Conservation (phyloP, 176 grass and related monocot species). For the Phoenix dactylifera region DNA sequence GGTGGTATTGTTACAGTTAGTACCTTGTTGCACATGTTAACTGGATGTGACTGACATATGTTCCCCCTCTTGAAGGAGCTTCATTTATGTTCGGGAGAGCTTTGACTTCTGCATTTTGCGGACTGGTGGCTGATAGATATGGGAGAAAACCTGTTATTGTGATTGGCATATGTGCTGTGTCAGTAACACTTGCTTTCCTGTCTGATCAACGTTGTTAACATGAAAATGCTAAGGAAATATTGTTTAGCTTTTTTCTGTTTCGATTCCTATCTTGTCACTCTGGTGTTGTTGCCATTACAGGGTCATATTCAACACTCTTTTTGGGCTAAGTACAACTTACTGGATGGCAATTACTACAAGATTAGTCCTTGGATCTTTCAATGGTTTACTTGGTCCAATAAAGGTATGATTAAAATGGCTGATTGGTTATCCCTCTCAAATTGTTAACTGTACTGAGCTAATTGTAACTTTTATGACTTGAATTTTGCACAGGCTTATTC, state of each 20-base stretch:
- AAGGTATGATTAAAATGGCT: conserved; percentile 28
- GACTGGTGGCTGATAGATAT: conserved; percentile 65
- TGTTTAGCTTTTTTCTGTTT: conserved; percentile 1
- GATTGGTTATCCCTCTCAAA: neutral
- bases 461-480: neutral
- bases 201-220: neutral
- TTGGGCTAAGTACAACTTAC: conserved; percentile 62
- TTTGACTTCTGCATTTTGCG: conserved; percentile 55
- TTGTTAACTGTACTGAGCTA: neutral
- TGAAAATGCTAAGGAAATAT: neutral
- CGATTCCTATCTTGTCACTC: no score
- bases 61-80: conserved; percentile 33
- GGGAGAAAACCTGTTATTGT: conserved; percentile 61
- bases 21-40: no score
- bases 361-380: conserved; percentile 41
- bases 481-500: conserved; percentile 52
- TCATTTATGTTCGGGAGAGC: conserved; percentile 56
- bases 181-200: conserved; percentile 7
- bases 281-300: conserved; percentile 22
- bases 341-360: conserved; percentile 63
- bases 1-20: no score
- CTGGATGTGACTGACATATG: neutral
- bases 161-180: conserved; percentile 60
- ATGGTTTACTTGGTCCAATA: conserved; percentile 62
- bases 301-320: conserved; percentile 57